These are phyloP conservation scores for Fusarium graminum DNA, from an alignment of 2,329 filamentous ascomycete genomes.

Conservation along the genomic window DNA sequence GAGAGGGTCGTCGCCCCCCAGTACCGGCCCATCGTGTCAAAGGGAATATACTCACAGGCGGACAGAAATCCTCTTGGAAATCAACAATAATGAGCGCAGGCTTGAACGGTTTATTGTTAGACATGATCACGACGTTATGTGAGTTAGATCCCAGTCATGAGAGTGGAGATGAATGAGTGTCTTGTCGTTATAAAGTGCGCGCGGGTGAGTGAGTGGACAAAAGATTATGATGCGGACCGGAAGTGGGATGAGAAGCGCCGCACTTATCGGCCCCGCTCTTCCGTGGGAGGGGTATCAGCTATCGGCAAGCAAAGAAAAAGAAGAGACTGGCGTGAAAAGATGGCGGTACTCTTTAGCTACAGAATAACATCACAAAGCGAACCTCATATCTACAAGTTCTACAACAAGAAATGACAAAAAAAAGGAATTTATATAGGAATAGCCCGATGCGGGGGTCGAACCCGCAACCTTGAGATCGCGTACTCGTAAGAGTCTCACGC, in stretches of 20 bases:
- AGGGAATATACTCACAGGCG: slow-evolving; percentile 72
- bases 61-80: slow-evolving; percentile 95
- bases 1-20: neutral
- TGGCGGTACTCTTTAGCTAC: too few relatives aligned
- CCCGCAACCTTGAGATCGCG: slow-evolving; percentile 67
- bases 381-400: neutral
- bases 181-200: neutral
- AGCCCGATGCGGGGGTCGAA: slow-evolving; percentile 63
- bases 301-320: neutral
- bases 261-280: slow-evolving; percentile 23
- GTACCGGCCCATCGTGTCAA: too few relatives aligned
- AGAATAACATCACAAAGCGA: too few relatives aligned
- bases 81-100: slow-evolving; percentile 80
- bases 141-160: neutral
- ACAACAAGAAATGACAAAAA: neutral
- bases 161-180: neutral
- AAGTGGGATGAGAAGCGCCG: slow-evolving; percentile 17
- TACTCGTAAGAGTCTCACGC: slow-evolving; percentile 73
- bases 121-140: neutral
- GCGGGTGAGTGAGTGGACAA: neutral
- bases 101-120: slow-evolving; percentile 51
- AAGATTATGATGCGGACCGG: slow-evolving; percentile 8
- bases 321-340: neutral
- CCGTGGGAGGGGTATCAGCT: slow-evolving; percentile 11
- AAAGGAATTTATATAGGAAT: slow-evolving; percentile 30